phyloP scores from a whole-genome alignment of 1,284 basidiomycete genomes.

The Rugosomyces carneus region DNA sequence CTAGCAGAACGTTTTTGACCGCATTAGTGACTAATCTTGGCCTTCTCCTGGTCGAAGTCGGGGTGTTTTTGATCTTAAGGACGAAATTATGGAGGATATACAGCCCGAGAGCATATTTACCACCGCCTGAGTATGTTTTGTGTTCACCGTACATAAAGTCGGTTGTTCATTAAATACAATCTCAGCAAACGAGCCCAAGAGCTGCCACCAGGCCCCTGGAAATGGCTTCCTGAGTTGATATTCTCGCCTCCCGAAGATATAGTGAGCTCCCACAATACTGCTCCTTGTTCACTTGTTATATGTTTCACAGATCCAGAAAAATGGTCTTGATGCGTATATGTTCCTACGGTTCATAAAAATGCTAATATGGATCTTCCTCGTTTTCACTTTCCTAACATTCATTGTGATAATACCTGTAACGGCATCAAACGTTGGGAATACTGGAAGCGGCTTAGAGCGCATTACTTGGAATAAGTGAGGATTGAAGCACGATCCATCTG shows the following conservation, averaged over 20 bases:
- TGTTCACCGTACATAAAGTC: neutral
- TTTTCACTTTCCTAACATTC: constrained; percentile 59
- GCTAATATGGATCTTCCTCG: constrained; percentile 59
- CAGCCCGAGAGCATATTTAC: constrained; percentile 51
- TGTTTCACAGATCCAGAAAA: constrained; percentile 40
- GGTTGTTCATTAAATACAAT: neutral
- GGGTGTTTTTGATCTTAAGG: constrained; percentile 48
- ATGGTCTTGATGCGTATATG: constrained; percentile 70
- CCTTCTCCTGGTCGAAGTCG: constrained; percentile 47
- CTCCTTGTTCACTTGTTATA: constrained; percentile 3
- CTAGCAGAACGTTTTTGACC: constrained; percentile 48
- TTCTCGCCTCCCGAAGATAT: constrained; percentile 36
- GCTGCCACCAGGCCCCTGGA: constrained; percentile 36
- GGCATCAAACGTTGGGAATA: constrained; percentile 35
- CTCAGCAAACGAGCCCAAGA: constrained; percentile 39
- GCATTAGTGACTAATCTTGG: constrained; percentile 46
- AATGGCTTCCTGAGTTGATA: constrained; percentile 42
- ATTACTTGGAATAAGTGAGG: constrained; percentile 46
- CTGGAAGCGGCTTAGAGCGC: constrained; percentile 29
- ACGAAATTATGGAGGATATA: constrained; percentile 43
- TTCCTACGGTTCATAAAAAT: constrained; percentile 63
- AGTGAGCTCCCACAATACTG: constrained; percentile 24
- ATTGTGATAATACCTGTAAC: constrained; percentile 58
- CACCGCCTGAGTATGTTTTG: constrained; percentile 37
- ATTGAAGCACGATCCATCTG: neutral